A percentile compares a stretch with the other conserved stretches of the same genome.
phyloP scores from a whole-genome alignment of 1,284 basidiomycete genomes.

The Taiwanofungus camphoratus region DNA sequence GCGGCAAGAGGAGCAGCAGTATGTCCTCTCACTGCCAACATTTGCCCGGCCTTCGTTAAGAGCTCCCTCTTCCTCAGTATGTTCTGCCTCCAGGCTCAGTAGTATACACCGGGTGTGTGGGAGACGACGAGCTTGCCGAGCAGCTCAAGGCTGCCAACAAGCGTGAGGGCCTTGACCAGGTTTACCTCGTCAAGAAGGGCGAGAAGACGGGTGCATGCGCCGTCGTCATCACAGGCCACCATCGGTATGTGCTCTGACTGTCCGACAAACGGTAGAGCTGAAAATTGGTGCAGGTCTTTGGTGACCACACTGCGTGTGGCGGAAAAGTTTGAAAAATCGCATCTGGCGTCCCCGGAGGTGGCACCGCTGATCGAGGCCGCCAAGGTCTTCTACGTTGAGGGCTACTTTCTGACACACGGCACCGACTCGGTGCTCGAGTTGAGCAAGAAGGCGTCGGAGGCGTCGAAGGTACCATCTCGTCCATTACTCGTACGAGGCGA shows the following conservation, averaged over 20 bases:
- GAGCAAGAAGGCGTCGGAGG: conserved; percentile 75
- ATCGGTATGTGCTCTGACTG: conserved; percentile 52
- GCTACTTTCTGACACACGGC: conserved; percentile 97
- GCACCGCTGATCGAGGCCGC: conserved; percentile 77
- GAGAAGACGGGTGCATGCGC: conserved; percentile 96
- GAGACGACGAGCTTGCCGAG: conserved; percentile 85
- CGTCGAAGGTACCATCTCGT: conserved; percentile 59
- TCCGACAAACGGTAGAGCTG: neutral
- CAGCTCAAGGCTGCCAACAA: conserved; percentile 92
- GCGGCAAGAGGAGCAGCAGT: conserved; percentile 94
- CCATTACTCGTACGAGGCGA: too few relatives aligned
- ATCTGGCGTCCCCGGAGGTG: conserved; percentile 76
- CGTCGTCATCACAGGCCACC: conserved; percentile 90
- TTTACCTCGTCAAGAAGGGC: conserved; percentile 85
- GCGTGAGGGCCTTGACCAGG: conserved; percentile 85
- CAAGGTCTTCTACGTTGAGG: conserved; percentile 91
- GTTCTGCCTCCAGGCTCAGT: conserved; percentile 86
- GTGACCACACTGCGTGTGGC: conserved; percentile 89
- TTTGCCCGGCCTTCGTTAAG: neutral
- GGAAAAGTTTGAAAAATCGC: conserved; percentile 80
- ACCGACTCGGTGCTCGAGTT: conserved; percentile 70
- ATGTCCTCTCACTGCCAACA: conserved; percentile 32
- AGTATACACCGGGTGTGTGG: conserved; percentile 94
- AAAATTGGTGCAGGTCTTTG: conserved; percentile 58
- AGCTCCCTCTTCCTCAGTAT: conserved; percentile 50